phyloP scores from a whole-genome alignment of 2,329 filamentous ascomycete genomes.

The Beauveria australis region DNA sequence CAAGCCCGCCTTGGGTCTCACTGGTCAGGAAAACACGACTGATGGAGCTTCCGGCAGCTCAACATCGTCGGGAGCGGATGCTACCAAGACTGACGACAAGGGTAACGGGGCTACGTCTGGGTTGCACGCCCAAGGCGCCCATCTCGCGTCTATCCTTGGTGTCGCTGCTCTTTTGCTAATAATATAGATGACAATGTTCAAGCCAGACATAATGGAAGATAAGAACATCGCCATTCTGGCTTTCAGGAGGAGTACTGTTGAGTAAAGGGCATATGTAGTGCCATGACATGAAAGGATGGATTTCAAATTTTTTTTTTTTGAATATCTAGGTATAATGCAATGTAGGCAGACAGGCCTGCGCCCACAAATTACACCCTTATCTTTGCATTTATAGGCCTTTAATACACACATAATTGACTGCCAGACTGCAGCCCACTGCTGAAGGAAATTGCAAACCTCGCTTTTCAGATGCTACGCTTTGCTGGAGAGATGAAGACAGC shows the following conservation, averaged over 20 bases:
- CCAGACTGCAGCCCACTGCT: not conserved
- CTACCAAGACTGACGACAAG: conserved; percentile 7
- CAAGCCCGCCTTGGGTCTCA: conserved; percentile 14
- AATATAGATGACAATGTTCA: not conserved
- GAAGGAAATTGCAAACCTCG: not conserved
- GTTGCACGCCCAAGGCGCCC: not conserved
- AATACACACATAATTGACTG: not conserved
- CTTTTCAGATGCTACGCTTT: not conserved
- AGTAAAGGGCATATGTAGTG: conserved; percentile 8
- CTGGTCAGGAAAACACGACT: conserved; percentile 16
- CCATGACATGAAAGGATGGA: not conserved
- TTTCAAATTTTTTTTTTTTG: not conserved
- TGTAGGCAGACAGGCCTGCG: not conserved
- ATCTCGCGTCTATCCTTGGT: not conserved
- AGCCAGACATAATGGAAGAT: not conserved
- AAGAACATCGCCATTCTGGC: not conserved
- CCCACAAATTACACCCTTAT: not conserved
- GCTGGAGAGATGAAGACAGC: not conserved
- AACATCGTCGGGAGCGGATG: not conserved
- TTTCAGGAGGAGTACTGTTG: not conserved
- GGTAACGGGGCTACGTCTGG: not conserved
- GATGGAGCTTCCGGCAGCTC: not conserved
- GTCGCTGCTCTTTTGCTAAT: not conserved
- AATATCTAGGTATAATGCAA: not conserved
- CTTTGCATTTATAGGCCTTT: conserved; percentile 7